Conservation (phyloP, 208 protist genomes). For the Trypanosoma grayi region DNA sequence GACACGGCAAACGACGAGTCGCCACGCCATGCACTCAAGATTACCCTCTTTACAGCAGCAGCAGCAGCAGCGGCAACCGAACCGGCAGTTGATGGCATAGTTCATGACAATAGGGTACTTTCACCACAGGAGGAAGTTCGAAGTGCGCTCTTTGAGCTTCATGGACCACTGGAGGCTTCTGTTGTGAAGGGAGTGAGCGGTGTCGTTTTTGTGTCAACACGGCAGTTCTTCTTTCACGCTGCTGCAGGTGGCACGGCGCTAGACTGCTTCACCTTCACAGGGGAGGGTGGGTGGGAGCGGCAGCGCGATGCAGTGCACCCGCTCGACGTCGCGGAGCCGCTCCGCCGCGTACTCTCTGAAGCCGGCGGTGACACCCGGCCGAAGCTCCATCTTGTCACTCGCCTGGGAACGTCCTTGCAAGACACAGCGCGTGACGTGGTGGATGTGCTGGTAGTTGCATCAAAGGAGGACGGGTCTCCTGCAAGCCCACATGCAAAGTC, state of each 20-base stretch:
- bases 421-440: background rate
- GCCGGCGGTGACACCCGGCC: background rate
- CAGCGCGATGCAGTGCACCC: slow-evolving; percentile 7
- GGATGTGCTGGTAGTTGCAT: slow-evolving; percentile 12
- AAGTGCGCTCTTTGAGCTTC: slow-evolving; percentile 27
- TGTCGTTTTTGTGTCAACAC: slow-evolving; percentile 45
- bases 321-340: slow-evolving; percentile 2
- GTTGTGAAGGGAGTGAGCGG: slow-evolving; percentile 30
- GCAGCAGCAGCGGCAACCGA: background rate
- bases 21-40: slow-evolving; percentile 15
- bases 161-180: slow-evolving; percentile 3
- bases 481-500: background rate
- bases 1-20: background rate
- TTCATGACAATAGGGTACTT: background rate
- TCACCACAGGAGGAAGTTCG: slow-evolving; percentile 1
- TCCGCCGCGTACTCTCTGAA: background rate
- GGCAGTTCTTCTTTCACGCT: slow-evolving; percentile 49
- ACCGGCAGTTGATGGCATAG: too few species aligned
- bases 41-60: slow-evolving; percentile 10
- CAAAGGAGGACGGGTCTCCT: background rate
- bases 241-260: background rate
- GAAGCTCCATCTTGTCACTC: slow-evolving; percentile 9
- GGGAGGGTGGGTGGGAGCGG: slow-evolving; percentile 12
- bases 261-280: slow-evolving; percentile 20
- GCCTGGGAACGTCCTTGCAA: background rate